A percentile compares a stretch with the other conserved stretches of the same genome.
These are phyloP conservation scores for Mortierella sp. DNA, from an alignment of 371 early-diverging fungal species.

Conservation along the genomic window DNA sequence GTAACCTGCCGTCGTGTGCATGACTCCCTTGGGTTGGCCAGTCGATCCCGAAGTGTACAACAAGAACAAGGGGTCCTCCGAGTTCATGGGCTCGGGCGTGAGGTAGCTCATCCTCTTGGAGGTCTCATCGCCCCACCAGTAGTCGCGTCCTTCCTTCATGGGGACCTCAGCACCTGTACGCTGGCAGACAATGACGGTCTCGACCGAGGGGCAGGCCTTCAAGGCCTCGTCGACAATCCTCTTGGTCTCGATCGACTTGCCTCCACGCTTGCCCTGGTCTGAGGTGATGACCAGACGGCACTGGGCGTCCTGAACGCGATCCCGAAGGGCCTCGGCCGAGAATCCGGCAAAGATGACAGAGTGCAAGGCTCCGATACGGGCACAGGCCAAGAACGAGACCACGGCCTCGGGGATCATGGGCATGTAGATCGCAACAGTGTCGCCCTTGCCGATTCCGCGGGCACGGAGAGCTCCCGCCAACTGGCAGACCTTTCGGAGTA, in stretches of 20 bases:
- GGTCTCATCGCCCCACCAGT: constrained; percentile 91
- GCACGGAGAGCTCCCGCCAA: constrained; percentile 85
- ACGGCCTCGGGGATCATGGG: constrained; percentile 97
- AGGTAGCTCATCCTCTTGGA: constrained; percentile 82
- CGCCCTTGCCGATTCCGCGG: constrained; percentile 90
- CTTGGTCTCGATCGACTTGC: constrained; percentile 91
- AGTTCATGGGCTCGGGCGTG: constrained; percentile 82
- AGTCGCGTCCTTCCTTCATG: constrained; percentile 81
- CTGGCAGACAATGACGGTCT: constrained; percentile 90
- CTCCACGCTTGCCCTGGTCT: constrained; percentile 92
- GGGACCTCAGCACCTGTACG: constrained; percentile 86
- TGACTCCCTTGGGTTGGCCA: constrained; percentile 95
- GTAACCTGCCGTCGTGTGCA: constrained; percentile 96
- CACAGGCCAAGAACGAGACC: constrained; percentile 93
- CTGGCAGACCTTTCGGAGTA: constrained; percentile 84
- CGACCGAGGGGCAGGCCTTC: constrained; percentile 76
- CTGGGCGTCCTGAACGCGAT: constrained; percentile 85
- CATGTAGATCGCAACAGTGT: constrained; percentile 96
- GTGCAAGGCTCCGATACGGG: constrained; percentile 92
- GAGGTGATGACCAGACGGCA: constrained; percentile 85
- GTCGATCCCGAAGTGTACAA: constrained; percentile 97
- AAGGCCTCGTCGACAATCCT: constrained; percentile 93
- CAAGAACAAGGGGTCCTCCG: constrained; percentile 98
- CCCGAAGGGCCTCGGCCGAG: constrained; percentile 88
- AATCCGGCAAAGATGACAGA: constrained; percentile 96